These are phyloP conservation scores for Cadophora sp. DNA, from an alignment of 2,329 filamentous ascomycete genomes.

Conservation along the genomic window DNA sequence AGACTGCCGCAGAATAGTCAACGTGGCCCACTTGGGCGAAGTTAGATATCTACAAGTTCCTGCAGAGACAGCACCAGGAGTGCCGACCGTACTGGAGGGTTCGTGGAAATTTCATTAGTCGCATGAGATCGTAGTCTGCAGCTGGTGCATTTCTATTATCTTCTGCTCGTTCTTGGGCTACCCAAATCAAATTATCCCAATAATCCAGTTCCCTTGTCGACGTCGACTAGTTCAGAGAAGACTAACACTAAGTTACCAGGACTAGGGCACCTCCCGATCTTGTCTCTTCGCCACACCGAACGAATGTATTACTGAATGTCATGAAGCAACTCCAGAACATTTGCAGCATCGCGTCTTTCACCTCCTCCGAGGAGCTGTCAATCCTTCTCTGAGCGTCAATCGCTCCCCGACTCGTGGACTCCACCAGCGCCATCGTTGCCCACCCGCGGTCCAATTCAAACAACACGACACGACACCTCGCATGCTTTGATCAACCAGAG, in stretches of 20 bases:
- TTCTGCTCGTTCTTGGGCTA: not conserved
- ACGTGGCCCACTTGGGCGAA: not conserved
- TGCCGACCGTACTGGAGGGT: not conserved
- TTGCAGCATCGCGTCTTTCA: no score
- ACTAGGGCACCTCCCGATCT: slow-evolving; percentile 7
- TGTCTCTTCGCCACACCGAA: not conserved
- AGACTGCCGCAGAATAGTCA: not conserved
- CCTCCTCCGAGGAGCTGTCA: not conserved
- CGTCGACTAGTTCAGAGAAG: not conserved
- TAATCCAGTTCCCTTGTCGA: not conserved
- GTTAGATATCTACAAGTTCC: not conserved
- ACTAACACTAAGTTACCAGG: slow-evolving; percentile 9
- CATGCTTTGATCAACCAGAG: not conserved
- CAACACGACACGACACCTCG: not conserved
- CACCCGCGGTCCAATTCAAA: not conserved
- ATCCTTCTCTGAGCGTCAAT: not conserved
- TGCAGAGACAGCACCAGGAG: not conserved
- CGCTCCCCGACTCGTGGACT: not conserved
- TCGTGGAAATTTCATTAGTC: not conserved
- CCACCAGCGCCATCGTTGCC: not conserved
- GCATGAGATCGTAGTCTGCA: not conserved
- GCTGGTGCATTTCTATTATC: not conserved
- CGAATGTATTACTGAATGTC: not conserved
- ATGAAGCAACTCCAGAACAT: not conserved
- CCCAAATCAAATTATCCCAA: not conserved